These are phyloP conservation scores for Pichia pseudocactophila DNA, from an alignment of 805 yeast species.

Conservation along the genomic window DNA sequence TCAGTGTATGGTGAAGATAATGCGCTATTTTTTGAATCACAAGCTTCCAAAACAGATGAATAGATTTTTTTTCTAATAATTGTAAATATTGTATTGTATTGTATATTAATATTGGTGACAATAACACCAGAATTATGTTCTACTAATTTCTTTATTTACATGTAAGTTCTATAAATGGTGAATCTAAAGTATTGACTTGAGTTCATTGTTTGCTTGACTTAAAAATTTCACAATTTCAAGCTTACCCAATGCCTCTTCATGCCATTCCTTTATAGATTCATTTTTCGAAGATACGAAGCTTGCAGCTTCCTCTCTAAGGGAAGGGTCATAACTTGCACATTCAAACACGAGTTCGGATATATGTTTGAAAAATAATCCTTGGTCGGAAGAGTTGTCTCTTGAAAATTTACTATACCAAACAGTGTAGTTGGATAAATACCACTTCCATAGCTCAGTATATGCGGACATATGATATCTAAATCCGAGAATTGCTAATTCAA, in stretches of 20 bases:
- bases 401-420: conserved; percentile 42
- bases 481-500: conserved; percentile 54
- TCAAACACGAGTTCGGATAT: conserved; percentile 36
- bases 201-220: conserved; percentile 18
- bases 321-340: conserved; percentile 18
- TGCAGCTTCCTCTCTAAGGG: conserved; percentile 13
- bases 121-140: no score
- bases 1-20: conserved; percentile 37
- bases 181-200: conserved; percentile 8
- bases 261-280: conserved; percentile 19
- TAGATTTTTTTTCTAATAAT: not conserved
- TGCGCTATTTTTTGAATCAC: conserved; percentile 17
- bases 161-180: not conserved
- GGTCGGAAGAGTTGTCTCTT: conserved; percentile 29
- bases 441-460: conserved; percentile 37
- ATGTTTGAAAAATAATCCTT: conserved; percentile 35
- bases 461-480: conserved; percentile 30
- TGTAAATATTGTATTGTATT: no score
- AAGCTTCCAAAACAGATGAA: not conserved
- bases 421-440: conserved; percentile 48
- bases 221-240: conserved; percentile 21
- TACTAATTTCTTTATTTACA: conserved; percentile 4
- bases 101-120: no score
- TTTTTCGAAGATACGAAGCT: conserved; percentile 16
- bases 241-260: conserved; percentile 13